These are phyloP conservation scores for Ceratonia siliqua DNA, from an alignment of 306 rosid genomes.

Conservation along the genomic window DNA sequence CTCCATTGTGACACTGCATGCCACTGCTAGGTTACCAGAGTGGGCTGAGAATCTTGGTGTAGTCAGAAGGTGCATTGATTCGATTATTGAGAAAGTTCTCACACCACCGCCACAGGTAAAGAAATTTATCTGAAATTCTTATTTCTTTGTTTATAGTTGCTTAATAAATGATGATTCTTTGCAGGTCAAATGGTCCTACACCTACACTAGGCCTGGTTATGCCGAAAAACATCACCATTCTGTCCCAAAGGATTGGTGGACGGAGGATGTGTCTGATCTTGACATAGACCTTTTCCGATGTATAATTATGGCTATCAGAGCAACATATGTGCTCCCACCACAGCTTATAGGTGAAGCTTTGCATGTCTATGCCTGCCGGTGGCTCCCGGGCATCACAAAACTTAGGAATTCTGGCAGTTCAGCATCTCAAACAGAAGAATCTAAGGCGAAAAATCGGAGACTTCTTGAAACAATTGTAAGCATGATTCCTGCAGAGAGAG, in stretches of 20 bases:
- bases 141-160: no score
- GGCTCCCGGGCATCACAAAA: slow-evolving; percentile 70
- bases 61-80: slow-evolving; percentile 84
- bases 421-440: slow-evolving; percentile 50
- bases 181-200: slow-evolving; percentile 95
- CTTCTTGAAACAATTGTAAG: slow-evolving; percentile 72
- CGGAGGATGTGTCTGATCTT: slow-evolving; percentile 88
- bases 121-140: no score
- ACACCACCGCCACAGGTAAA: slow-evolving; percentile 76
- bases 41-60: slow-evolving; percentile 91
- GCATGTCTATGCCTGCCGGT: slow-evolving; percentile 82
- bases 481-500: slow-evolving; percentile 83
- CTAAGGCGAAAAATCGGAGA: slow-evolving; percentile 49
- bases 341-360: slow-evolving; percentile 94
- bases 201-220: slow-evolving; percentile 95
- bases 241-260: slow-evolving; percentile 99
- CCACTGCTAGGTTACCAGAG: slow-evolving; percentile 68
- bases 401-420: slow-evolving; percentile 40
- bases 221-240: slow-evolving; percentile 62
- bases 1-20: slow-evolving; percentile 65
- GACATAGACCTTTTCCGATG: slow-evolving; percentile 82
- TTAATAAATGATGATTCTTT: slow-evolving; percentile 32
- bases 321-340: slow-evolving; percentile 71
- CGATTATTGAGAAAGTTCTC: slow-evolving; percentile 77
- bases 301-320: slow-evolving; percentile 66